These are phyloP conservation scores for Fusarium virguliforme DNA, from an alignment of 2,329 filamentous ascomycete species.

Conservation along the genomic window DNA sequence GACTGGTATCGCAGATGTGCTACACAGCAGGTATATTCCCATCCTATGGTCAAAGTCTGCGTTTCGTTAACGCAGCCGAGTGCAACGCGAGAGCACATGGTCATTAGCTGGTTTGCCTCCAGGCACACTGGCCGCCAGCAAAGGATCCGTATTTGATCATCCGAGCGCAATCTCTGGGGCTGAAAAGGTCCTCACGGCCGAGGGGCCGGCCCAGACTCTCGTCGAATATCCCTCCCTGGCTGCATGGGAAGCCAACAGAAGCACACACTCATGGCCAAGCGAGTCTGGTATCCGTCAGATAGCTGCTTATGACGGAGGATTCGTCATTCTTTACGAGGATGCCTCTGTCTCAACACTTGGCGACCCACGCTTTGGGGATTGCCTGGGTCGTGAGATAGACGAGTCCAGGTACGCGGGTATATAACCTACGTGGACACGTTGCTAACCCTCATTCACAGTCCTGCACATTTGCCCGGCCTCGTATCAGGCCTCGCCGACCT, in stretches of 20 bases:
- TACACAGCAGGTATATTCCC: conserved; percentile 63
- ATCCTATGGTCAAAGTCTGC: too few relatives aligned
- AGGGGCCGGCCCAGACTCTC: conserved; percentile 25
- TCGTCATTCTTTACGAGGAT: conserved; percentile 62
- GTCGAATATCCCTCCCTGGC: conserved; percentile 46
- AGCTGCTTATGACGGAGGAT: conserved; percentile 66
- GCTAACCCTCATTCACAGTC: conserved; percentile 52
- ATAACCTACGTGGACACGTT: not conserved
- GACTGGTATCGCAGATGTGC: conserved; percentile 57
- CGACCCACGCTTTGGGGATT: conserved; percentile 71
- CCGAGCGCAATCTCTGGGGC: conserved; percentile 40
- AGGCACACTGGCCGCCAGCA: conserved; percentile 20
- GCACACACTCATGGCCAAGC: conserved; percentile 45
- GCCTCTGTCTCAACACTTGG: conserved; percentile 70
- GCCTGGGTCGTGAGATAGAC: conserved; percentile 68
- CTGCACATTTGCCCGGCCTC: conserved; percentile 62
- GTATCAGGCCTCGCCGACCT: conserved; percentile 69
- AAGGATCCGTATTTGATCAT: conserved; percentile 20
- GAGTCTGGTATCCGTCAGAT: conserved; percentile 58
- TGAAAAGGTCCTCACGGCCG: conserved; percentile 28
- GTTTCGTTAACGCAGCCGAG: conserved; percentile 34
- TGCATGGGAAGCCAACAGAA: conserved; percentile 31
- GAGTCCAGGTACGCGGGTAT: conserved; percentile 53
- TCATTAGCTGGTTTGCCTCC: conserved; percentile 4
- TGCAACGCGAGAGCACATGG: conserved; percentile 35